Base-by-base conservation (phyloP, 2,329 filamentous ascomycete species). In the Calonectria pteridis region DNA sequence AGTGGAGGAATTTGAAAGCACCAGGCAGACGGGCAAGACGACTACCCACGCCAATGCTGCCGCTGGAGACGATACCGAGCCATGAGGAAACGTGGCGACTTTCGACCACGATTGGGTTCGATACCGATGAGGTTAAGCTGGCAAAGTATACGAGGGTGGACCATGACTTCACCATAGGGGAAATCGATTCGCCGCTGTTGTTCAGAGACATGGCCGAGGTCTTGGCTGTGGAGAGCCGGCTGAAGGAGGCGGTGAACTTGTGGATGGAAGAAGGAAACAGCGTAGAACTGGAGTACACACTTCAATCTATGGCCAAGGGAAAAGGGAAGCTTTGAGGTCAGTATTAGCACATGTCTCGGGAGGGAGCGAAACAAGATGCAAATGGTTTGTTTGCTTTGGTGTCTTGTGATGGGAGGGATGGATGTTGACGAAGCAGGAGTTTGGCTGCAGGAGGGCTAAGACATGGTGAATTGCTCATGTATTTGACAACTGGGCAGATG, bases 151-250 rank as follows among this genome's bases (percentile, higher is more conserved):
- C 55, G 53, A n/a, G 29, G 5, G 58, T 75, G 29, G 73, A 72
- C 28, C 31, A 64, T 20, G 74, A 73, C 33, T 28, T 71, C 14
- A 33, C 65, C 3, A 23, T 35, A 16, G 73, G 70, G 9, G 16
- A 71, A 3, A 66, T 67, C 35, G 71, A 69, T 23, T 29, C 58
- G 46, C 71, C 66, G n/a, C 67, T 82, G n/a, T 73, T 58, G 2
- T 78, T 83, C 43, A 73, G 67, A 67, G 68, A 67, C 40, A 77
- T 82, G 78, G 66, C 73, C 6, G 81, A 83, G 59, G 79, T 76
- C 40, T 71, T 72, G 35, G 58, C 67, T 37, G 71, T 82, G 13
- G 75, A 81, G 55, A 64, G 35, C n/a, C 73, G 73, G 20, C 65
- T 83, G 43, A 77, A 69, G 67, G 40, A 71, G 40, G 63, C 62